Evolutionary conservation across 331 rosid genomes (phyloP).

Genomic region (Erythrophleum ivorense): DNA sequence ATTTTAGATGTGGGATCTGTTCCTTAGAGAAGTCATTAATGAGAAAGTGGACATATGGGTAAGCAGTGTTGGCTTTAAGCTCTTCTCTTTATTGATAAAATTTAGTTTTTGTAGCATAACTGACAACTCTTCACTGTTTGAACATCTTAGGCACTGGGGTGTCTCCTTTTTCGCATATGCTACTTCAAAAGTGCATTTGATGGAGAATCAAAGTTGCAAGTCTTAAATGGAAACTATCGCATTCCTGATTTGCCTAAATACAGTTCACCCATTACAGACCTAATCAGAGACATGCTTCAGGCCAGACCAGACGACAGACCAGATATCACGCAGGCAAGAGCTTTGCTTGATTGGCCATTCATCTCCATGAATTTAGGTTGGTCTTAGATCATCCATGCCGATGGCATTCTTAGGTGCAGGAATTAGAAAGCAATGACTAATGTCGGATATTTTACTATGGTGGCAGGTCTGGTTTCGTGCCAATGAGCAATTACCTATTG

Average conservation of each 20-base stretch:
- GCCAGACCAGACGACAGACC: constrained; percentile 96
- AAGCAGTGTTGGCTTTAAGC: constrained; percentile 44
- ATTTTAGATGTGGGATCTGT: constrained; percentile 95
- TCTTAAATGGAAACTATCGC: constrained; percentile 96
- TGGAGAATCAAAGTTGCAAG: constrained; percentile 98
- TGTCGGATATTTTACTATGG: constrained; percentile 33
- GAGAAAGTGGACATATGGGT: constrained; percentile 99
- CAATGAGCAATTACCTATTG: constrained; percentile 80
- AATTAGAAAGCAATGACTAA: constrained; percentile 53
- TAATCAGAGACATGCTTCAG: constrained; percentile 95
- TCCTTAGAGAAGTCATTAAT: constrained; percentile 79
- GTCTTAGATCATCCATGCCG: constrained; percentile 83
- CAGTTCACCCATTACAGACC: constrained; percentile 66
- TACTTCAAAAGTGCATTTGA: constrained; percentile 97
- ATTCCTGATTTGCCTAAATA: constrained; percentile 87
- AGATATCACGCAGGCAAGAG: constrained; percentile 99
- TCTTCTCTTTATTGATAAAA: constrained; percentile 25
- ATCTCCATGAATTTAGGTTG: constrained; percentile 99
- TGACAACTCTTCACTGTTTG: constrained; percentile 36
- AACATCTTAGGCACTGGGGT: constrained; percentile 86
- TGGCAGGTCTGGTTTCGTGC: constrained; percentile 98
- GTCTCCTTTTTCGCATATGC: constrained; percentile 96
- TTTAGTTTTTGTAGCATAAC: constrained; percentile 19
- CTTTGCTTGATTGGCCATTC: constrained; percentile 99
- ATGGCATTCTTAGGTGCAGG: constrained; percentile 63